Base-by-base conservation (phyloP, 2,329 filamentous ascomycete species). In the Ciborinia camelliae region DNA sequence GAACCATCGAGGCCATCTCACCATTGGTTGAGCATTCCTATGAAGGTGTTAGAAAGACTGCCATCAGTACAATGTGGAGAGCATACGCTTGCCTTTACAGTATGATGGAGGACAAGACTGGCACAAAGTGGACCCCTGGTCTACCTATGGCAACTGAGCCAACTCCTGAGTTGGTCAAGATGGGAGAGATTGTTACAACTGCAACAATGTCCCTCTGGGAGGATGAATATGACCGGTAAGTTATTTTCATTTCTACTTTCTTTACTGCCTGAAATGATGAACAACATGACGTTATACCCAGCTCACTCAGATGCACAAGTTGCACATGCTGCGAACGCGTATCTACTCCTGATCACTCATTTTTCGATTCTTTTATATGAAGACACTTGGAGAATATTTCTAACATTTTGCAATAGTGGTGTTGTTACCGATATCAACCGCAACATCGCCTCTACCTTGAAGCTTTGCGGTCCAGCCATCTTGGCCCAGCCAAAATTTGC, bases 241-340 rank as follows among this genome's bases (percentile, higher is more conserved):
- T 92, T 70, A 12, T 37, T 15, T 15, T 32, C 64, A 65, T 65
- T 68, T 63, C 50, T 66, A 68, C 64, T 68, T 72, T 48, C 65
- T 68, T 63, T 57, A 64, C 48, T 41, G 50, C 63, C 64, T 60
- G 75, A 79, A 74, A 88, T 92, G 92, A 97, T 97, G 92, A 97
- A 80, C 82, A 85, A 82, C 79, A 81, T 86, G 87, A 75, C 91
- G 91, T 93, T 93, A 94, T 86, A 94, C 94, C 92, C 93, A 97
- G 93, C 93, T 97, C 94, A 97, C 93, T 97, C 91, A 91, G 90
- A 98, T 89, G 88, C 91, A 85, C 81, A 81, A 84, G 81, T 80
- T 86, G 90, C 87, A 87, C 81, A 87, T 96, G 92, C 90, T 92
- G 91, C 88, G 88, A 95, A 96, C 80, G 82, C 92, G 89, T 86